phyloP scores from a whole-genome alignment of 345 rosid genomes.

The Bruguiera parviflora region DNA sequence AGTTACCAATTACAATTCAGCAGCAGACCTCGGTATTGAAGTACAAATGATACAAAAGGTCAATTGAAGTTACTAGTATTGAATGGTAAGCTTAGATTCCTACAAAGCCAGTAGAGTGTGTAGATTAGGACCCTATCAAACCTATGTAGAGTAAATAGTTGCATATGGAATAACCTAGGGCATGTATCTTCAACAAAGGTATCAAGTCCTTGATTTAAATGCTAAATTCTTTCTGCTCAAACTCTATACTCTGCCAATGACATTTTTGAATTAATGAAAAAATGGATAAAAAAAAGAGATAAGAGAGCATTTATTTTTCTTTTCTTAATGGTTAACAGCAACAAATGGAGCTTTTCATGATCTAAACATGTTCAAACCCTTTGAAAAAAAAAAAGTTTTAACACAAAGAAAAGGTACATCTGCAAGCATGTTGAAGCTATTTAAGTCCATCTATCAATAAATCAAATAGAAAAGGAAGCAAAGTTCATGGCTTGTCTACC shows the following conservation, averaged over 20 bases:
- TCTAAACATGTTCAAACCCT: background rate
- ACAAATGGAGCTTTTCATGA: background rate
- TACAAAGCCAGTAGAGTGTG: background rate
- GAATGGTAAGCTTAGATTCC: conserved; percentile 1
- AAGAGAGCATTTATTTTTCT: no score
- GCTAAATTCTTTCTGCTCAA: background rate
- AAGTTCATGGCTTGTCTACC: no score
- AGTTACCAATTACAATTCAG: background rate
- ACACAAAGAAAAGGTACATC: background rate
- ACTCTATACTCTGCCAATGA: background rate
- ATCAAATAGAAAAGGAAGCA: background rate
- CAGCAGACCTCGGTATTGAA: background rate
- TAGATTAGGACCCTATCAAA: background rate
- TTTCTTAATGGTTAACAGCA: background rate
- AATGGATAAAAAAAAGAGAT: no score
- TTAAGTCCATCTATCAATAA: background rate
- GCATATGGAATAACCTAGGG: background rate
- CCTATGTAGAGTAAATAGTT: background rate
- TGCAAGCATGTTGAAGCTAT: background rate
- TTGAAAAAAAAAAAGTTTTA: background rate
- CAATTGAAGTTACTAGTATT: background rate
- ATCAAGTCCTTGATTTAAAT: background rate
- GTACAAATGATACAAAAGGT: background rate
- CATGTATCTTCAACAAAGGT: background rate
- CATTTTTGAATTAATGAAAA: no score